Evolutionary conservation across 31 red algal genomes (phyloP).

Genomic region (Odonthalia washingtoniensis): DNA sequence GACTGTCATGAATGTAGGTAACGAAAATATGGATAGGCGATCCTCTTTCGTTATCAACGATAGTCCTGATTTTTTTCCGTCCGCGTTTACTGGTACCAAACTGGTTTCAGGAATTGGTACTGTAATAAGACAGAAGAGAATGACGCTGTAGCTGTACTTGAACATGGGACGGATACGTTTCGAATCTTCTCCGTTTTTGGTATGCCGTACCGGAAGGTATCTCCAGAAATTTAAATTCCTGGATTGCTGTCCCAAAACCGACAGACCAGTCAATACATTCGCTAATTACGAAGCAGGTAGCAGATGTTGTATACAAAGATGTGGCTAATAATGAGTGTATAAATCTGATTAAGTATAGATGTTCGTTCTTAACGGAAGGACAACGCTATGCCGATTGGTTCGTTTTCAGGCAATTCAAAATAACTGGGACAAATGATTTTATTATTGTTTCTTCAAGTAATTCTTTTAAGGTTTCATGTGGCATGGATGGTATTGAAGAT

Average conservation of each 20-base stretch:
- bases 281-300: background rate
- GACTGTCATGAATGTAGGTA: background rate
- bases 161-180: background rate
- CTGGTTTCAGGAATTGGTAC: too few relatives aligned
- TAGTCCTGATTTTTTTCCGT: too few relatives aligned
- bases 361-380: background rate
- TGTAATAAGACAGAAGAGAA: too few relatives aligned
- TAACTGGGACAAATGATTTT: too few relatives aligned
- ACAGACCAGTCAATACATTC: constrained; percentile 13
- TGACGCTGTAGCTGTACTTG: too few relatives aligned
- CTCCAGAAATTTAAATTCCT: too few relatives aligned
- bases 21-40: background rate
- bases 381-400: constrained; percentile 18
- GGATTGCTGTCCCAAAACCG: too few relatives aligned
- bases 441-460: too few relatives aligned
- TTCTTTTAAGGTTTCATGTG: too few relatives aligned
- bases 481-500: too few relatives aligned
- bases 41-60: constrained; percentile 34
- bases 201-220: too few relatives aligned
- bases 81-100: constrained; percentile 18
- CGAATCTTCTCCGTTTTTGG: constrained; percentile 27
- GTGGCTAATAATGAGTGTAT: background rate
- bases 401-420: background rate
- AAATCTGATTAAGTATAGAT: background rate
- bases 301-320: background rate